phyloP scores from a whole-genome alignment of 2,329 filamentous ascomycete genomes.

The Colletotrichum liaoningense region DNA sequence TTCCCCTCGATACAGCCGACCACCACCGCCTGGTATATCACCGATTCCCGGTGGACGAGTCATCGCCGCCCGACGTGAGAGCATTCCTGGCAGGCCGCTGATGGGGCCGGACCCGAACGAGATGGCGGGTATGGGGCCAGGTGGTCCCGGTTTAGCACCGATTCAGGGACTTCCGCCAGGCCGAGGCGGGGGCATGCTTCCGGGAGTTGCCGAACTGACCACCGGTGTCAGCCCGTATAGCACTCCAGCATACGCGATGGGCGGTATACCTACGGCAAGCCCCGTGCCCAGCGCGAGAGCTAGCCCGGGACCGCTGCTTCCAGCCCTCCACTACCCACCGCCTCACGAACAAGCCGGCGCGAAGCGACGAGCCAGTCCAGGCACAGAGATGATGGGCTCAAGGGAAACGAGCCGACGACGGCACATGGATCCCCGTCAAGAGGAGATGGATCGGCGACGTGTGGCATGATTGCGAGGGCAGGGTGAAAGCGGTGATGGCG shows the following conservation, averaged over 20 bases:
- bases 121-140: constrained; percentile 44
- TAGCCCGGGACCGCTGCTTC: constrained; percentile 56
- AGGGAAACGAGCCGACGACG: constrained; percentile 59
- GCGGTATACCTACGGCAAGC: constrained; percentile 50
- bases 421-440: constrained; percentile 37
- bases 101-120: constrained; percentile 46
- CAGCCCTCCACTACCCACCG: constrained; percentile 47
- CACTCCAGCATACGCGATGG: constrained; percentile 64
- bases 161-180: constrained; percentile 59
- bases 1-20: constrained; percentile 57
- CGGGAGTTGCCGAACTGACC: constrained; percentile 72
- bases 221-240: constrained; percentile 72
- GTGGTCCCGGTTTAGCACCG: constrained; percentile 61
- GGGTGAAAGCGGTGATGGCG: constrained; percentile 9
- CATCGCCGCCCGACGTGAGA: constrained; percentile 56
- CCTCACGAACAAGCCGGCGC: constrained; percentile 53
- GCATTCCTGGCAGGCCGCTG: constrained; percentile 45
- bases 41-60: constrained; percentile 48
- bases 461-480: constrained; percentile 28
- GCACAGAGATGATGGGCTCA: constrained; percentile 49
- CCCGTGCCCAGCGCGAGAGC: constrained; percentile 51
- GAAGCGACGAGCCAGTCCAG: constrained; percentile 64
- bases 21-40: constrained; percentile 43
- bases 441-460: constrained; percentile 35
- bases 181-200: constrained; percentile 61